These are phyloP conservation scores for Aspergillus wentii DNA, from an alignment of 495 filamentous ascomycete species.

Conservation along the genomic window DNA sequence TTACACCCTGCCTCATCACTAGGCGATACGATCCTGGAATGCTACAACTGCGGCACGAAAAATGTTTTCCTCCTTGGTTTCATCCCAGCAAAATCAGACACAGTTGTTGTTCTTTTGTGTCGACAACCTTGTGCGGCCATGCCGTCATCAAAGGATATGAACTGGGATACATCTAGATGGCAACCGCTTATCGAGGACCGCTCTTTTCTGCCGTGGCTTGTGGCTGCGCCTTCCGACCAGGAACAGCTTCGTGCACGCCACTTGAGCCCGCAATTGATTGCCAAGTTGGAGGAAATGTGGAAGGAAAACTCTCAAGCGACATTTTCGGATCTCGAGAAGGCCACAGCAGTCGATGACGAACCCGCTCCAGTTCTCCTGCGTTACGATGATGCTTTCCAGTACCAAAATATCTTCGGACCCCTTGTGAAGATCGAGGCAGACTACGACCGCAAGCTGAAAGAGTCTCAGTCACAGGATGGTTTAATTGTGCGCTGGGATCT, in stretches of 20 bases:
- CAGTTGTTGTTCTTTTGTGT: constrained; percentile 94
- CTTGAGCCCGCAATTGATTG: constrained; percentile 91
- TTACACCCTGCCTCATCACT: constrained; percentile 93
- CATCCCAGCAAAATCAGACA: constrained; percentile 98
- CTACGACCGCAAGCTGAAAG: constrained; percentile 98
- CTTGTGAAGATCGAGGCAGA: constrained; percentile 99
- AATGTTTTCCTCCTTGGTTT: constrained; percentile 99
- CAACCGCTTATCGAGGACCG: constrained; percentile 96
- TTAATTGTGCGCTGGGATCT: constrained; percentile 93
- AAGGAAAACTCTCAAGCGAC: constrained; percentile 92
- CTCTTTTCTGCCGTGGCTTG: constrained; percentile 92
- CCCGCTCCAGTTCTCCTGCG: constrained; percentile 88
- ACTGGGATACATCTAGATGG: constrained; percentile 98
- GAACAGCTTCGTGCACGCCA: constrained; percentile 95
- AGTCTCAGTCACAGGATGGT: constrained; percentile 93
- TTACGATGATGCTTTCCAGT: constrained; percentile 97
- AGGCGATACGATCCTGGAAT: constrained; percentile 94
- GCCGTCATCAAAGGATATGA: constrained; percentile 99
- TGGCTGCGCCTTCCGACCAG: constrained; percentile 81
- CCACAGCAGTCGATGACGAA: constrained; percentile 89
- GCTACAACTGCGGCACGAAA: constrained; percentile 98
- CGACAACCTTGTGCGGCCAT: constrained; percentile 93
- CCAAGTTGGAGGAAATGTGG: constrained; percentile 98
- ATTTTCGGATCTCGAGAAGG: constrained; percentile 88
- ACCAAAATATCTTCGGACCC: constrained; percentile 98